phyloP scores from a whole-genome alignment of 225 moss, liverwort and hornwort genomes.

The Asterella californica region DNA sequence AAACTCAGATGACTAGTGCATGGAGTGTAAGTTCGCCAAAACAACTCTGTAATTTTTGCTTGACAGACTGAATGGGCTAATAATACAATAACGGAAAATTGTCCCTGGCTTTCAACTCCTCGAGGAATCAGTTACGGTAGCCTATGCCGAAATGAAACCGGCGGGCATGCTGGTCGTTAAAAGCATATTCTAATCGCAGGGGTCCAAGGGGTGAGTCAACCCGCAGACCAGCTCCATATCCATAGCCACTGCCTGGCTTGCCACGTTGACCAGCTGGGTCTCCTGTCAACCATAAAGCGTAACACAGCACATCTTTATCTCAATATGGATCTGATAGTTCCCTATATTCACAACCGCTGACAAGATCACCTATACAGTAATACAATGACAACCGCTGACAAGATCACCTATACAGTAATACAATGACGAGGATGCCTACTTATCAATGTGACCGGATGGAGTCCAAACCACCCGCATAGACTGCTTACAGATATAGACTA shows the following conservation, averaged over 20 bases:
- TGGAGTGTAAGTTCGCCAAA: background rate
- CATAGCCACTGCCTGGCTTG: conserved; percentile 93
- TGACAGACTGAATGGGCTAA: conserved; percentile 3
- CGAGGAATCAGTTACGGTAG: conserved; percentile 68
- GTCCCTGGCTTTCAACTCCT: background rate
- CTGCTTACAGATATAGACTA: too few relatives aligned
- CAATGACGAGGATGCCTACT: too few relatives aligned
- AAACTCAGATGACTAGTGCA: conserved; percentile 4
- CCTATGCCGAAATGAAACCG: conserved; percentile 98
- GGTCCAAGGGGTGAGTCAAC: conserved; percentile 98
- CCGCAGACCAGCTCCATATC: conserved; percentile 94
- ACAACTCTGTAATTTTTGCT: conserved; percentile 8
- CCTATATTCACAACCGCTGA: too few relatives aligned
- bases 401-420: too few relatives aligned
- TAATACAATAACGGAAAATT: conserved; percentile 1
- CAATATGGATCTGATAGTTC: too few relatives aligned
- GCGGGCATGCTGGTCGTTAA: conserved; percentile 79
- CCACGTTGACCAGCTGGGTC: conserved; percentile 94
- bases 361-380: too few relatives aligned
- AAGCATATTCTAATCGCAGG: conserved; percentile 93
- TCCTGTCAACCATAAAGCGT: conserved; percentile 39
- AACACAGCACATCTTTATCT: background rate
- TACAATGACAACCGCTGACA: too few relatives aligned
- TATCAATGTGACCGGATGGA: too few relatives aligned
- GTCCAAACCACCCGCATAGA: too few relatives aligned